Conservation (phyloP, 176 grass and related monocot genomes). For the Miscanthus lutarioriparius region DNA sequence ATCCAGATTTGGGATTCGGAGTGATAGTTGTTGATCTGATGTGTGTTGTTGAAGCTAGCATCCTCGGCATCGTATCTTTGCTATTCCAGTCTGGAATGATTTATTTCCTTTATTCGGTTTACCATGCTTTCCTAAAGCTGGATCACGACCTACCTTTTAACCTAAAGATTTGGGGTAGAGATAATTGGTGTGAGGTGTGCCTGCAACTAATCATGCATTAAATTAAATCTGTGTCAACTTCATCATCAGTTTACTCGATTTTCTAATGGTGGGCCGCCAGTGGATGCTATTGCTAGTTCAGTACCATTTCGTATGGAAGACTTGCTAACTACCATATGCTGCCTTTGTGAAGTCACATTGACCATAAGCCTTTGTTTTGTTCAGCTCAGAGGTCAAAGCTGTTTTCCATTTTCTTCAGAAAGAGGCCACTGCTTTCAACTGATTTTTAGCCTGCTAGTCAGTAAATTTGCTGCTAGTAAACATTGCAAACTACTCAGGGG, state of each 20-base stretch:
- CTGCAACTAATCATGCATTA: neutral
- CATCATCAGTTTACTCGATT: neutral
- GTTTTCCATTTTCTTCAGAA: neutral
- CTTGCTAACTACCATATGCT: neutral
- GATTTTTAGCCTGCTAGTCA: neutral
- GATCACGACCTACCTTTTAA: neutral
- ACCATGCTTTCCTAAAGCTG: neutral
- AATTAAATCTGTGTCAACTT: neutral
- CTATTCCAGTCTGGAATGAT: neutral
- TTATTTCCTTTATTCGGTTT: neutral
- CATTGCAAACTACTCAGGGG: neutral
- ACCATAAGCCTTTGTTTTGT: neutral
- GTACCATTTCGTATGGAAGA: neutral
- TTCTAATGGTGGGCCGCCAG: neutral
- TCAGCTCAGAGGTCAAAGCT: neutral
- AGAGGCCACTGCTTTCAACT: neutral
- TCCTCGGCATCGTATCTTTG: neutral
- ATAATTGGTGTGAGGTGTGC: neutral
- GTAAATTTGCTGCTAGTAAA: neutral
- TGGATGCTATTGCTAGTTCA: neutral
- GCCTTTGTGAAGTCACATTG: neutral
- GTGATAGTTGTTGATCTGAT: neutral
- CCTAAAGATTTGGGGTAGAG: neutral
- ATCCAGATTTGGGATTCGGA: neutral
- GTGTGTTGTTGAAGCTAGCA: neutral